Evolutionary conservation across 768 basidiomycete genomes (phyloP).

Genomic region (Mycena amicta): DNA sequence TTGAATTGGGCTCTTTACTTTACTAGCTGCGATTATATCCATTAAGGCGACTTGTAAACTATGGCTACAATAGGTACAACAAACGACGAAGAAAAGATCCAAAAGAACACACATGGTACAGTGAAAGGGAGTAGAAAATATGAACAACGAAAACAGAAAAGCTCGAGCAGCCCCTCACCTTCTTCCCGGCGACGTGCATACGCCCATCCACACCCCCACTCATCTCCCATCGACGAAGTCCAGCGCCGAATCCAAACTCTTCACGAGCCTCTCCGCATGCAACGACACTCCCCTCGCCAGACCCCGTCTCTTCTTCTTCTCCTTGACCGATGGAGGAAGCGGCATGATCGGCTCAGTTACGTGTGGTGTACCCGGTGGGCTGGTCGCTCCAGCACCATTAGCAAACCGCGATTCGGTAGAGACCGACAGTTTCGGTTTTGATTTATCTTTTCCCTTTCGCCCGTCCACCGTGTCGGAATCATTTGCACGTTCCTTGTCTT

Average conservation of each 20-base stretch:
- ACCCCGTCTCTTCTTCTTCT: conserved; percentile 32
- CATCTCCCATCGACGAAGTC: conserved; percentile 42
- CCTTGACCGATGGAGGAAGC: conserved; percentile 3
- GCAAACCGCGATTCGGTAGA: conserved; percentile 13
- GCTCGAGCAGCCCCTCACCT: too few species aligned
- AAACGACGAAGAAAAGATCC: neutral
- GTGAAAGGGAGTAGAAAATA: too few species aligned
- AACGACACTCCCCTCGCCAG: conserved; percentile 37
- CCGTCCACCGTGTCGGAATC: too few species aligned
- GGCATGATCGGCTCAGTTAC: neutral
- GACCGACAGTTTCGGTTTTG: conserved; percentile 36
- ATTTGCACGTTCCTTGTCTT: conserved; percentile 11
- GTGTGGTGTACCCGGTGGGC: conserved; percentile 9
- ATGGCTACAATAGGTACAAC: neutral
- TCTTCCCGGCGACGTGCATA: too few species aligned
- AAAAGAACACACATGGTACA: too few species aligned
- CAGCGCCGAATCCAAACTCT: conserved; percentile 40
- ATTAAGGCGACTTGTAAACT: neutral
- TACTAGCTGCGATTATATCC: neutral
- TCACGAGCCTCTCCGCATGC: conserved; percentile 38
- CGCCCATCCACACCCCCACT: neutral
- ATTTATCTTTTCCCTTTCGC: too few species aligned
- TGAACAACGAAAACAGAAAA: neutral
- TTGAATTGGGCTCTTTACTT: too few species aligned
- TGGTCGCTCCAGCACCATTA: neutral